These are phyloP conservation scores for Gnetum montanum DNA, from an alignment of 75 land plant genomes.

Conservation along the genomic window DNA sequence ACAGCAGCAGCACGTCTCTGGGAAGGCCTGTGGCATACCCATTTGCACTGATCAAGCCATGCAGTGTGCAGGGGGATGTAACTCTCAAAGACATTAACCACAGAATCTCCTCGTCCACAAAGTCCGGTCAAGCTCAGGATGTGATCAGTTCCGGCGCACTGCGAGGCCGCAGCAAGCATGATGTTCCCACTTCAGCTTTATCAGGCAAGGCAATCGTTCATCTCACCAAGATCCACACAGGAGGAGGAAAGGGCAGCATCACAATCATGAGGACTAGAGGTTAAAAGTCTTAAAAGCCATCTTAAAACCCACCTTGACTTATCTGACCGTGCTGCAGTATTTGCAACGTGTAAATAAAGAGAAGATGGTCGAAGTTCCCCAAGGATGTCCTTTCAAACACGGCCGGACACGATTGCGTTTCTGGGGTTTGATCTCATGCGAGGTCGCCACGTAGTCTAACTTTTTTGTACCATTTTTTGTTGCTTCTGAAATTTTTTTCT, in stretches of 20 bases:
- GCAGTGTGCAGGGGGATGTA: constrained; percentile 62
- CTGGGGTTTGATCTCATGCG: too few relatives aligned
- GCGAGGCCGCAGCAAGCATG: constrained; percentile 11
- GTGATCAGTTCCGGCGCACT: neutral
- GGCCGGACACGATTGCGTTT: too few relatives aligned
- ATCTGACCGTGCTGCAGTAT: too few relatives aligned
- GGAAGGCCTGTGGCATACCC: constrained; percentile 77
- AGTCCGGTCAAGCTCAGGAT: constrained; percentile 15
- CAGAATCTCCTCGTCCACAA: constrained; percentile 42
- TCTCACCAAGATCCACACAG: constrained; percentile 78
- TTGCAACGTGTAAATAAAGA: too few relatives aligned
- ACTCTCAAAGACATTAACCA: constrained; percentile 85
- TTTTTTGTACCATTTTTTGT: too few relatives aligned
- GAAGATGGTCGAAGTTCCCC: too few relatives aligned
- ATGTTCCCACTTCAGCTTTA: constrained; percentile 51
- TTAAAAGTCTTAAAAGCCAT: too few relatives aligned
- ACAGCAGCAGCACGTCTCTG: constrained; percentile 19
- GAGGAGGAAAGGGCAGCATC: constrained; percentile 85
- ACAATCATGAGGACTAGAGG: constrained; percentile 89
- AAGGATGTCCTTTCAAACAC: too few relatives aligned
- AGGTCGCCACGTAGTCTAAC: too few relatives aligned
- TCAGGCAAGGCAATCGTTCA: constrained; percentile 81
- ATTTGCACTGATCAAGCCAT: constrained; percentile 75
- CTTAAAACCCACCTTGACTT: too few relatives aligned
- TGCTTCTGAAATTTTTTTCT: too few relatives aligned